Evolutionary conservation across 1,284 basidiomycete species (phyloP), one percentile per base, ranked within the genome.

Genomic region (Thelephora terrestris): DNA sequence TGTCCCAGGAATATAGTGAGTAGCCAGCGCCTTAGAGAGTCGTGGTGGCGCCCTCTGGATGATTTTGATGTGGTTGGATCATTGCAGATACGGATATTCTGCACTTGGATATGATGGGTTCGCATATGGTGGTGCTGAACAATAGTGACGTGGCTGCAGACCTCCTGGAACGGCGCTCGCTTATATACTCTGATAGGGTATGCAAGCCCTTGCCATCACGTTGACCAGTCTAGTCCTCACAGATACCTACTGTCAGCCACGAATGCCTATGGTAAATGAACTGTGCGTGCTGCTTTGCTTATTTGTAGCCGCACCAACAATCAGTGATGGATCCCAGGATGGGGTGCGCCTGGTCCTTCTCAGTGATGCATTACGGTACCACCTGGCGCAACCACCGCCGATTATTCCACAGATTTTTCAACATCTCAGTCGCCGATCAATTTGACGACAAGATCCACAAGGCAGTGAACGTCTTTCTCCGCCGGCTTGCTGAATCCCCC

Each of bases 331-430:
- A n/a, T 44, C 51, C 55, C 49, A 51, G 52, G 21, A 47, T 34
- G 75, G 73, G 17, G 64, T 66, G 52, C 70, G 67, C 20, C 64
- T 66, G 56, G 63, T 59, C 14, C 64, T 59, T 38, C 47, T 61
- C 1, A 56, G 57, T 71, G 10, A 53, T 68, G 49, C 57, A 58
- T 20, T 73, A 75, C 49, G 64, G 65, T 2, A 59, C 67, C 4
- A 53, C 52, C 42, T 76, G 73, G 73, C 65, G 68, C 21, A 50
- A 57, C 2, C 64, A 67, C 25, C 57, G 70, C 24, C 60, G 58
- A 42, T 53, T 69, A 29, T 64, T 68, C 32, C 66, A 71, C 23
- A 60, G 66, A 46, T 54, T 57, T n/a, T 67, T 66, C 47, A 56
- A 60, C 20, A 55, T 56, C 16, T 50, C 48, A 5, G 51, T 53